These are phyloP conservation scores for Clavispora santaluciae DNA, from an alignment of 805 yeast species.

Conservation along the genomic window DNA sequence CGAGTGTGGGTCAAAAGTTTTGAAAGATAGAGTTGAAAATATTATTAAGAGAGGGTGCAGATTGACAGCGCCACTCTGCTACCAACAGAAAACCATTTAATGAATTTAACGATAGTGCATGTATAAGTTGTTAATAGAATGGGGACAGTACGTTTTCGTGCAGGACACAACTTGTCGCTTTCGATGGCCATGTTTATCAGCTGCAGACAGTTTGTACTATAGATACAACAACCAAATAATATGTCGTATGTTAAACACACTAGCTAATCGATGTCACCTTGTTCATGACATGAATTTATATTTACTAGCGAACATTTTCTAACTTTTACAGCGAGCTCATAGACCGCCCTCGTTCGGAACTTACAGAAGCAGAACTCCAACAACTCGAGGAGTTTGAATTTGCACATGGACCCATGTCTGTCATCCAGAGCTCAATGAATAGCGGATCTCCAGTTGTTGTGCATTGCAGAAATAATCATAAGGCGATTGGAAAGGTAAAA, in stretches of 20 bases:
- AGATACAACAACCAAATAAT: background rate
- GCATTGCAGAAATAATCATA: constrained; percentile 89
- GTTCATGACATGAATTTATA: too few species aligned
- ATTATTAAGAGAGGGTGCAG: constrained; percentile 73
- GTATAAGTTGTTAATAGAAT: background rate
- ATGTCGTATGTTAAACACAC: constrained; percentile 19
- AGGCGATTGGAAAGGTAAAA: constrained; percentile 80
- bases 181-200: constrained; percentile 1
- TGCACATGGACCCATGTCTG: constrained; percentile 83
- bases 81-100: constrained; percentile 20
- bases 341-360: constrained; percentile 73
- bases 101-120: background rate
- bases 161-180: constrained; percentile 1
- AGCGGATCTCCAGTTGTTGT: constrained; percentile 75
- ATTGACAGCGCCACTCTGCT: constrained; percentile 79
- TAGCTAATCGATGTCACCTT: too few species aligned
- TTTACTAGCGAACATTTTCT: constrained; percentile 17
- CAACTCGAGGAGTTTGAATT: constrained; percentile 87
- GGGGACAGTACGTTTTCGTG: background rate
- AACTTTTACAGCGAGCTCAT: constrained; percentile 50
- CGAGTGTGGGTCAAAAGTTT: constrained; percentile 63
- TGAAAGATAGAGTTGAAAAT: constrained; percentile 78
- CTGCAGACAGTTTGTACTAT: background rate
- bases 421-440: constrained; percentile 78
- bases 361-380: constrained; percentile 72